phyloP scores from a whole-genome alignment of 352 stramenopile genomes.

The Globisporangium spinosum region DNA sequence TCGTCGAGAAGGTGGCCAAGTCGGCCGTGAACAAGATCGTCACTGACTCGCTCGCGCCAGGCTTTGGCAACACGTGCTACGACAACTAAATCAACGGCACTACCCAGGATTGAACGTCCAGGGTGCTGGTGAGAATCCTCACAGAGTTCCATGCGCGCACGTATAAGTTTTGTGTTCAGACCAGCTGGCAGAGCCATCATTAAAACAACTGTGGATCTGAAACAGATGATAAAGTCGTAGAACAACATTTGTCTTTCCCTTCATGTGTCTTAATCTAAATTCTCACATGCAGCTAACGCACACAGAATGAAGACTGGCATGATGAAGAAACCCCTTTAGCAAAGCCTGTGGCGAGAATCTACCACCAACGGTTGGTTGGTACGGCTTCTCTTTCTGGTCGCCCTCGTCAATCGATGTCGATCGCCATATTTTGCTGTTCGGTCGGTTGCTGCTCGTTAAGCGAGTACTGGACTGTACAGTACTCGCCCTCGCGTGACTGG shows the following conservation, averaged over 20 bases:
- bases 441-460: no score
- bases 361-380: no score
- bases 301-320: no score
- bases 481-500: not conserved
- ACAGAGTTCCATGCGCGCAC: not conserved
- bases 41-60: slow-evolving; percentile 27
- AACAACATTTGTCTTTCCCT: not conserved
- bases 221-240: not conserved
- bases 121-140: not conserved
- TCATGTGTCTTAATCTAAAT: no score
- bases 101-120: not conserved
- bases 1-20: slow-evolving; percentile 36
- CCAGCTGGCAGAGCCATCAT: not conserved
- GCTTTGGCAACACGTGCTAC: slow-evolving; percentile 50
- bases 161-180: not conserved
- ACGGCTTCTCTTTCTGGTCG: no score
- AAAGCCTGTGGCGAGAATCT: no score
- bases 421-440: no score
- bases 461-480: no score
- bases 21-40: slow-evolving; percentile 55
- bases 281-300: no score
- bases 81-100: slow-evolving; percentile 12
- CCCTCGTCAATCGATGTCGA: no score
- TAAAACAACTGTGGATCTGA: not conserved
- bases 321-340: no score